A percentile compares a stretch with the other conserved stretches of the same genome.
Evolutionary conservation across 306 rosid genomes (phyloP).

Genomic region (Fragaria iinumae): DNA sequence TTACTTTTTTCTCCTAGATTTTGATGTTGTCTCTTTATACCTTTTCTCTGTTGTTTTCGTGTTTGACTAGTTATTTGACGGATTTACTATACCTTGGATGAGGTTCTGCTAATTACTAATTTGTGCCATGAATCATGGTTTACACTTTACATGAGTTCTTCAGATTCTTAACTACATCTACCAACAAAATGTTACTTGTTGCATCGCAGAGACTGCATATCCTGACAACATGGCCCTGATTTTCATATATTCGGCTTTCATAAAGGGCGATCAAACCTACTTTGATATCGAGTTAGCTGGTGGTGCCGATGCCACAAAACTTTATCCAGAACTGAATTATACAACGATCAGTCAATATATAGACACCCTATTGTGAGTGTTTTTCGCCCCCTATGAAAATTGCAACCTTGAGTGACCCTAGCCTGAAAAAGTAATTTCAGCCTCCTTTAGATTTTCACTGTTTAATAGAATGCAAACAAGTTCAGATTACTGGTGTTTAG

Average conservation of each 20-base stretch:
- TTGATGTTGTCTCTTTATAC: background rate
- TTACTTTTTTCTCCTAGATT: background rate
- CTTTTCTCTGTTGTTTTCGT: background rate
- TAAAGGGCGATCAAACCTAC: slow-evolving; percentile 83
- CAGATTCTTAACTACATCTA: background rate
- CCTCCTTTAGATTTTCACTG: background rate
- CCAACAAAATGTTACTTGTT: slow-evolving; percentile 5
- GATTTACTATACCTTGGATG: background rate
- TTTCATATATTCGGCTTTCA: slow-evolving; percentile 73
- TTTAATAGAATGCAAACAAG: background rate
- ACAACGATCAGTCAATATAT: slow-evolving; percentile 61
- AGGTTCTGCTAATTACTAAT: background rate
- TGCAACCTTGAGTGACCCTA: background rate
- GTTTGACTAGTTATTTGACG: background rate
- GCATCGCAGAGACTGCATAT: slow-evolving; percentile 60
- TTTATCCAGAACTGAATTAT: slow-evolving; percentile 59
- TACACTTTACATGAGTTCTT: background rate
- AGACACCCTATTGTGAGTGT: slow-evolving; percentile 45
- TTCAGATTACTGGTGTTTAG: background rate
- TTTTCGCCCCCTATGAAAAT: too few species aligned
- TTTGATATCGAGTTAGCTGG: slow-evolving; percentile 51
- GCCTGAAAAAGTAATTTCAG: background rate
- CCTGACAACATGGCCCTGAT: slow-evolving; percentile 55
- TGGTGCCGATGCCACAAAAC: slow-evolving; percentile 61
- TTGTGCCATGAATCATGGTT: background rate